A percentile compares a stretch with the other conserved stretches of the same genome.
These are phyloP conservation scores for Fomitopsis palustris DNA, from an alignment of 1,284 basidiomycete genomes.

Conservation along the genomic window DNA sequence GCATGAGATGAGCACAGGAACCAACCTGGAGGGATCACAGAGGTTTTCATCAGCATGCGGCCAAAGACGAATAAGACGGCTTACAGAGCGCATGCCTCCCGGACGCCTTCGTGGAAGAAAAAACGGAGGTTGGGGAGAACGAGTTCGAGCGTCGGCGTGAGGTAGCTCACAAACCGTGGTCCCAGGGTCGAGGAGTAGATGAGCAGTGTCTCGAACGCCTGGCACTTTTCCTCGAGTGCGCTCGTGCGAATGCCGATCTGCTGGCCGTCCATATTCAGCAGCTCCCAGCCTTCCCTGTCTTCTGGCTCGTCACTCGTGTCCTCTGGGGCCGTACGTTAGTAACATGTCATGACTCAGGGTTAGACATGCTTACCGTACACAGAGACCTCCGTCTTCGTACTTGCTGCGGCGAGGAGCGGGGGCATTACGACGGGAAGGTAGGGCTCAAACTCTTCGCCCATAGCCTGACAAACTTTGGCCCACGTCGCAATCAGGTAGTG, in stretches of 20 bases:
- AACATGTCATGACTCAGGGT: neutral
- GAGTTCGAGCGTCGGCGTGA: slow-evolving; percentile 67
- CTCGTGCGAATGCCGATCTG: slow-evolving; percentile 76
- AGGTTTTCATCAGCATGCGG: neutral
- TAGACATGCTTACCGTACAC: slow-evolving; percentile 55
- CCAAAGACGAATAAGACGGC: slow-evolving; percentile 23
- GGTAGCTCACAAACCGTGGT: slow-evolving; percentile 68
- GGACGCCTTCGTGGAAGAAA: slow-evolving; percentile 79
- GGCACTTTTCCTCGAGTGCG: slow-evolving; percentile 82
- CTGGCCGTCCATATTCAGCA: slow-evolving; percentile 70
- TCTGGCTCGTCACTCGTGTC: slow-evolving; percentile 45
- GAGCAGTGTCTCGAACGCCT: slow-evolving; percentile 81
- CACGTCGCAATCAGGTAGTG: slow-evolving; percentile 77
- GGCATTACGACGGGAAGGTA: slow-evolving; percentile 84
- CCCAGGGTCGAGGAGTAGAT: slow-evolving; percentile 75
- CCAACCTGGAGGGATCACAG: slow-evolving; percentile 42
- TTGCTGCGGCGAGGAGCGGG: slow-evolving; percentile 67
- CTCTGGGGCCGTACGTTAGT: slow-evolving; percentile 31
- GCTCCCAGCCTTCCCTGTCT: slow-evolving; percentile 75
- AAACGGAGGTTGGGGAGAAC: slow-evolving; percentile 69
- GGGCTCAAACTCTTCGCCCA: slow-evolving; percentile 79
- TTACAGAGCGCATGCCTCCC: slow-evolving; percentile 74
- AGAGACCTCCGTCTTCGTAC: slow-evolving; percentile 75
- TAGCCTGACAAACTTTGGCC: slow-evolving; percentile 80
- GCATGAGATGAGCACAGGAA: slow-evolving; percentile 70